Evolutionary conservation across 2,329 filamentous ascomycete species (phyloP).

Genomic region (Stachybotrys echinatus): DNA sequence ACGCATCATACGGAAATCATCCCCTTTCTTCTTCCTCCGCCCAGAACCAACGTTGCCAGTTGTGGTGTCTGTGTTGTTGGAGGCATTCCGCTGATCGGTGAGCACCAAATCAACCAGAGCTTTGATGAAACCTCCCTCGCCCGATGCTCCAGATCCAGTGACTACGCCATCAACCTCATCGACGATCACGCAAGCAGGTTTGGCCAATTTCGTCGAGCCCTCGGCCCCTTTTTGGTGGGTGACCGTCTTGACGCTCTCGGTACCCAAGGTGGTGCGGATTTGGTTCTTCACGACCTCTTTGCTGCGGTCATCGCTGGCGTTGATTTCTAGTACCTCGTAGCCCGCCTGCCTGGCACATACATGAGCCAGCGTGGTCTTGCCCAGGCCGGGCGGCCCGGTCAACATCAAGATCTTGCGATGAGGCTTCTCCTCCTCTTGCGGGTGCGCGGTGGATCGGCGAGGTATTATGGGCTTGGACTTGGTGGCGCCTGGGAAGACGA

Average conservation of each 20-base stretch:
- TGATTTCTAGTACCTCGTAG: slow-evolving; percentile 95
- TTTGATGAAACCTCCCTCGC: slow-evolving; percentile 93
- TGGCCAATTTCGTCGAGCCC: slow-evolving; percentile 60
- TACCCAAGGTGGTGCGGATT: slow-evolving; percentile 87
- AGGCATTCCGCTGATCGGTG: slow-evolving; percentile 74
- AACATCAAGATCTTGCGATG: slow-evolving; percentile 87
- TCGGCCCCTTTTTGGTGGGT: slow-evolving; percentile 53
- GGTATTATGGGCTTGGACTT: slow-evolving; percentile 48
- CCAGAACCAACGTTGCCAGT: slow-evolving; percentile 5
- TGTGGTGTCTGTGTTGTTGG: slow-evolving; percentile 15
- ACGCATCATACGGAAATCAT: slow-evolving; percentile 80
- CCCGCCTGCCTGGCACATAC: slow-evolving; percentile 93
- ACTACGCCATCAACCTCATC: slow-evolving; percentile 97
- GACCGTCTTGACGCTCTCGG: slow-evolving; percentile 83
- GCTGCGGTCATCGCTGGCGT: slow-evolving; percentile 93
- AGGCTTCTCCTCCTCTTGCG: slow-evolving; percentile 62
- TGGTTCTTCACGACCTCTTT: slow-evolving; percentile 83
- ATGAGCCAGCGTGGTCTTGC: slow-evolving; percentile 94
- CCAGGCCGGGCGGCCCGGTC: slow-evolving; percentile 85
- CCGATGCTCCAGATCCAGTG: slow-evolving; percentile 66
- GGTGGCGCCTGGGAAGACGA: slow-evolving; percentile 78
- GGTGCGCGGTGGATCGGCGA: slow-evolving; percentile 35
- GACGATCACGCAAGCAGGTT: slow-evolving; percentile 87
- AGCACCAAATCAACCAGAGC: slow-evolving; percentile 87
- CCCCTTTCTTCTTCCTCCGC: slow-evolving; percentile 65